Evolutionary conservation across 2,329 filamentous ascomycete species (phyloP).

Genomic region (Colletotrichum tropicicola): DNA sequence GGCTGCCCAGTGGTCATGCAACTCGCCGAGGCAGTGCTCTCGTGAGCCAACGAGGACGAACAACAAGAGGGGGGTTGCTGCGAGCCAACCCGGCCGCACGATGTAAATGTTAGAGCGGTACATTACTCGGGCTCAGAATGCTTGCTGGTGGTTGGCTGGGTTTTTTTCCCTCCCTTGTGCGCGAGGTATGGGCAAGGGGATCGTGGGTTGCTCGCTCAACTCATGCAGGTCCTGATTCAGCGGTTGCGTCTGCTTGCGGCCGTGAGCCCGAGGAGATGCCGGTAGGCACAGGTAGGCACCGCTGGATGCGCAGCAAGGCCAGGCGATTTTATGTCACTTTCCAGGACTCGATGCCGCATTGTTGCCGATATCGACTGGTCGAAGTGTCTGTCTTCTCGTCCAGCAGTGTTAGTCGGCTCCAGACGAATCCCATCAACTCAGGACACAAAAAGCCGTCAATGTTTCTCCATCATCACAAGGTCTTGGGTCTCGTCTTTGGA

Average conservation of each 20-base stretch:
- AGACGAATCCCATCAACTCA: no score
- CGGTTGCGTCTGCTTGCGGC: neutral
- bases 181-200: neutral
- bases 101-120: neutral
- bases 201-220: neutral
- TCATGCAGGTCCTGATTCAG: constrained; percentile 8
- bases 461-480: no score
- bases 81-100: neutral
- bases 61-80: neutral
- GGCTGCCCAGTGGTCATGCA: neutral
- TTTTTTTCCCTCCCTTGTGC: neutral
- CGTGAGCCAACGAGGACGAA: neutral
- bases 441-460: no score
- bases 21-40: neutral
- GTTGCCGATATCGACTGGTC: no score
- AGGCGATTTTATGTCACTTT: no score
- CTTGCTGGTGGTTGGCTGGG: neutral
- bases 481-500: no score
- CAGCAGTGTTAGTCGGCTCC: no score
- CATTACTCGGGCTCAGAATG: neutral
- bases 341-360: no score
- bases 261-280: neutral
- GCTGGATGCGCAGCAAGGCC: no score
- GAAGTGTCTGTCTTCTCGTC: no score
- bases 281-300: neutral